Evolutionary conservation across 768 basidiomycete species (phyloP).

Genomic region (Kwoniella bestiolae): DNA sequence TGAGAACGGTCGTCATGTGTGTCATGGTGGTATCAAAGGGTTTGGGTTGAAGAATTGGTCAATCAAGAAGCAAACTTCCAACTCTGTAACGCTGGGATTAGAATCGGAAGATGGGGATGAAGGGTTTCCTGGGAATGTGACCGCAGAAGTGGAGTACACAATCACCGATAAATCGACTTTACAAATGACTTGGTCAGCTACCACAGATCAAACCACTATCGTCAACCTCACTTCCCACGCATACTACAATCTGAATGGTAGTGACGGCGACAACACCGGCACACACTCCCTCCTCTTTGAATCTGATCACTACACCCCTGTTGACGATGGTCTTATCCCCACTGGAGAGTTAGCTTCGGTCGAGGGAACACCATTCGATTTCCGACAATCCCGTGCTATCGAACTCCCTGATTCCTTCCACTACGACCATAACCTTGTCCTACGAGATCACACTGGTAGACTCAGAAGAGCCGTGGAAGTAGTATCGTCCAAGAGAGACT

Average conservation of each 20-base stretch:
- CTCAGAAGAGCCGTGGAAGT: conserved; percentile 12
- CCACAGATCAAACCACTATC: conserved; percentile 20
- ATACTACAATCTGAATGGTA: conserved; percentile 25
- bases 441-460: conserved; percentile 17
- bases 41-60: conserved; percentile 22
- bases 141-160: conserved; percentile 12
- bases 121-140: conserved; percentile 23
- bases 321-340: conserved; percentile 25
- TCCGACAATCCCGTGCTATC: conserved; percentile 17
- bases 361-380: conserved; percentile 22
- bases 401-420: conserved; percentile 14
- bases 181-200: conserved; percentile 20
- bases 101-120: conserved; percentile 23
- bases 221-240: conserved; percentile 27
- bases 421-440: conserved; percentile 21
- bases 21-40: conserved; percentile 24
- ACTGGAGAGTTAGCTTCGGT: conserved; percentile 20
- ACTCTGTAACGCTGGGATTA: conserved; percentile 15
- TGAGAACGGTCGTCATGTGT: conserved; percentile 20
- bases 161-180: conserved; percentile 6
- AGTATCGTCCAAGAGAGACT: conserved; percentile 10
- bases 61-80: conserved; percentile 10
- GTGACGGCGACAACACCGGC: conserved; percentile 15
- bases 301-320: conserved; percentile 22
- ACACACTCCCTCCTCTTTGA: conserved; percentile 18